Percentiles rank a stretch among this genome's conserved stretches.
Evolutionary conservation across 73 alveolate species (phyloP).

Genomic region (Uronychia binucleata): DNA sequence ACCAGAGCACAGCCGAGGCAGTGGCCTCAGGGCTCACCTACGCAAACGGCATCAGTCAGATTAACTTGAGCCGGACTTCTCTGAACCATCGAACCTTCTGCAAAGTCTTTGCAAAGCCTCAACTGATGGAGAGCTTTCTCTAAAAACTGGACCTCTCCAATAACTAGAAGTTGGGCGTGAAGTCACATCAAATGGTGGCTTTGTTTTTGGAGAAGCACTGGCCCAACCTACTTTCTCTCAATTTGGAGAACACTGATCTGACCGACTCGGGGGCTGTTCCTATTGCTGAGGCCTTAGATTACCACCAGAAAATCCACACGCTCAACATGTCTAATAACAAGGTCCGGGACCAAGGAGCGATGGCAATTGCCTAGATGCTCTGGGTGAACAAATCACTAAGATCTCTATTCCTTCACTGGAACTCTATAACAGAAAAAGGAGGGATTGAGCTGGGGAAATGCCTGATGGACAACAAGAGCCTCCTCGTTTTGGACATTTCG

Average conservation of each 20-base stretch:
- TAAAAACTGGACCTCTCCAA: not conserved
- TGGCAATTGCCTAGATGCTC: slow-evolving; percentile 23
- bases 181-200: not conserved
- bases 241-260: slow-evolving; percentile 41
- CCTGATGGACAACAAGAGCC: slow-evolving; percentile 19
- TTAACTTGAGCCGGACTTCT: not conserved
- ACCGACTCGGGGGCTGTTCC: slow-evolving; percentile 27
- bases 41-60: not conserved
- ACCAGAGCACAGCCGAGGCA: not conserved
- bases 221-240: slow-evolving; percentile 1
- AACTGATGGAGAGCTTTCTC: not conserved
- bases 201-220: not conserved
- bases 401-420: slow-evolving; percentile 53
- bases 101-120: not conserved
- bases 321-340: slow-evolving; percentile 12
- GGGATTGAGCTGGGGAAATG: slow-evolving; percentile 50
- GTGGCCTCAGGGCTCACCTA: not conserved
- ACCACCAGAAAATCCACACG: slow-evolving; percentile 19
- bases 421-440: slow-evolving; percentile 60
- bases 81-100: not conserved
- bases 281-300: slow-evolving; percentile 13
- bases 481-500: slow-evolving; percentile 60
- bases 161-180: not conserved
- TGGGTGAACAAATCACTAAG: not conserved
- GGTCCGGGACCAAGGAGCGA: slow-evolving; percentile 10